Evolutionary conservation across 768 basidiomycete genomes (phyloP), one percentile per base, ranked within the genome.

Genomic region (Boletus tylopilopsis): DNA sequence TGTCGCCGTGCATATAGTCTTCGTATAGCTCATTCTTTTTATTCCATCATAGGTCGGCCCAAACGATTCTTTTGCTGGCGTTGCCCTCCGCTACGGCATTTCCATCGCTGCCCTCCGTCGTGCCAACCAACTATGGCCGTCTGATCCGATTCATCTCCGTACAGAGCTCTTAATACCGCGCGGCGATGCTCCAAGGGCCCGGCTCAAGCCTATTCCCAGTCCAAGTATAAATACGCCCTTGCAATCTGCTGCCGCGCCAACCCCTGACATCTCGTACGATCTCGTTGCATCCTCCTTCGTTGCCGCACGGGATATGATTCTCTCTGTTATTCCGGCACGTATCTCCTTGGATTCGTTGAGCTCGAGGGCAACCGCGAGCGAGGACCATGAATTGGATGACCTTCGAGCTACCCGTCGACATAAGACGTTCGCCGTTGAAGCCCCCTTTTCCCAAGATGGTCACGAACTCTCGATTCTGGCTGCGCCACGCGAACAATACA

Each of bases 111-210:
- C 87, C 13, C 77, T 99, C 12, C 85, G 94, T 41, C 77, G 84
- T 57, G 84, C 85, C 41, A 99, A 99, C 67, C 90, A 94, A 56
- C 74, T 99, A 8, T 99, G 96, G 96, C 67, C 91, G 6, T 87
- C 90, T 7, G 96, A 98, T 64, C 79, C 91, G 1, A 88, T 99
- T 39, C 91, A 95, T 69, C 78, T 94, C 29, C 87, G 94, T 24
- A 82, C 83, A 39, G 74, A 81, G 6, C 80, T 96, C 30, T 84
- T 88, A 60, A 85, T 98, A 49, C 93, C 94, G 0, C 56, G 43
- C 1, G 54, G 58, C 19, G 34, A 64, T 30, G 15, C 35, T 5
- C 46, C 41, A 36, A 51, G 33, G 10, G 6, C 32, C 5, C 49
- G 53, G 29, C 38, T 19, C 22, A 67, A 35, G 30, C 23, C 24